Evolutionary conservation across 2,329 filamentous ascomycete species (phyloP), one percentile per base, ranked within the genome.

Genomic region (Cladosporium sp.): DNA sequence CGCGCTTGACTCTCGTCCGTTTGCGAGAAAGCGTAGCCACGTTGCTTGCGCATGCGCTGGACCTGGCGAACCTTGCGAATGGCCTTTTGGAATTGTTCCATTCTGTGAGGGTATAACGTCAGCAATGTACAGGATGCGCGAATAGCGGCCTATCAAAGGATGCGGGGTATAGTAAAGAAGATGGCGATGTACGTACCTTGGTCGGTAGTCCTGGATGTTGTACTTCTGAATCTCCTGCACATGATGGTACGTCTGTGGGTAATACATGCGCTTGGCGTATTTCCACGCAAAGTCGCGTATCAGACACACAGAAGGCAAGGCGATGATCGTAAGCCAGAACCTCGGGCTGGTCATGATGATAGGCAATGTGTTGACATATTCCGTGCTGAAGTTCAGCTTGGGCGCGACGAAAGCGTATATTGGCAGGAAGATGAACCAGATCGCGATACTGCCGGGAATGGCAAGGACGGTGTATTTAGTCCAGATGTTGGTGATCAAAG

Each of bases 171-270:
- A 18, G 26, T 30, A 58, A 8, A 36, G n/a, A 41, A 12, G n/a
- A 38, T 26, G 47, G 30, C 28, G 30, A 6, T 64, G 36, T 60
- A 83, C 86, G 72, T 86, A 93, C 92, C 95, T 89, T 68, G 95
- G 95, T 76, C 95, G 86, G 80, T 99, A 99, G 81, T 99, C 95
- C 81, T 99, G 95, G 68, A 99, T 97, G 74, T 99, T 99, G 82
- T 98, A 99, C 81, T 99, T 99, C 80, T 99, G 95, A 73, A 99
- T 99, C 82, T 99, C 95, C 80, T 99, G 95, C 70, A 99, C 95
- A 78, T 99, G 95, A 74, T 99, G 95, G 76, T 99, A 99, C 52
- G 92, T 89, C 80, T 97, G 91, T 26, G 95, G 95, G 72, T 89
- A 90, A 81, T 98, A 99, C 93, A 99, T 97, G 71, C 95, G 87